These are phyloP conservation scores for Yamadazyma pseudoaaseri DNA, from an alignment of 1,139 yeast genomes.

Conservation along the genomic window DNA sequence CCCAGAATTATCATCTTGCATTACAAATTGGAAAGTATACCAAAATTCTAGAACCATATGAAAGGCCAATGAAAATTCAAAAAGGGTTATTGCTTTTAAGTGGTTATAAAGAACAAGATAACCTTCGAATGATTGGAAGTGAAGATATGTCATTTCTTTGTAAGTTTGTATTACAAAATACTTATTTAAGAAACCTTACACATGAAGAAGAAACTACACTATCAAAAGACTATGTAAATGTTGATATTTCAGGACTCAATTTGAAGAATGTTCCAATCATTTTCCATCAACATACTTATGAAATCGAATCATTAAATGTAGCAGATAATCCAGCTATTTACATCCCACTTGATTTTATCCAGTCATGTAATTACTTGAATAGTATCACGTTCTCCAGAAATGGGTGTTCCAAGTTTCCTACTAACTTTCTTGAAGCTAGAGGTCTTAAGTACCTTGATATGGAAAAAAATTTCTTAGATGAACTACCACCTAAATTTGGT, in stretches of 20 bases:
- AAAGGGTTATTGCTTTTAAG: constrained; percentile 68
- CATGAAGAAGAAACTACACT: constrained; percentile 65
- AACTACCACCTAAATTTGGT: constrained; percentile 59
- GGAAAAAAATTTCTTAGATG: constrained; percentile 73
- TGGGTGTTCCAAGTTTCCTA: constrained; percentile 73
- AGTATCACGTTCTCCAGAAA: constrained; percentile 69
- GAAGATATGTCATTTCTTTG: constrained; percentile 86
- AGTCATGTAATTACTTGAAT: constrained; percentile 70
- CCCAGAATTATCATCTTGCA: constrained; percentile 75
- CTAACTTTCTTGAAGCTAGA: constrained; percentile 66
- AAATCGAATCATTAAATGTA: constrained; percentile 78
- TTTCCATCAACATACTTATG: constrained; percentile 78
- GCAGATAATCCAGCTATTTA: constrained; percentile 85
- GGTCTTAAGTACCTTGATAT: constrained; percentile 70
- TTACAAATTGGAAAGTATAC: constrained; percentile 77
- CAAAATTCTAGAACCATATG: constrained; percentile 69
- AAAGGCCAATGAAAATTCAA: constrained; percentile 78
- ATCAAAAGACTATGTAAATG: constrained; percentile 69
- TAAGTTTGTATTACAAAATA: constrained; percentile 77
- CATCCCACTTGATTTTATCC: constrained; percentile 82
- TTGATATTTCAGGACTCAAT: constrained; percentile 70
- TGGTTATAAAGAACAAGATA: constrained; percentile 79
- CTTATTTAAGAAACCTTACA: constrained; percentile 65
- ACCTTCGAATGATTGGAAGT: constrained; percentile 75
- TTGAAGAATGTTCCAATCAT: constrained; percentile 83